Evolutionary conservation across 2,329 filamentous ascomycete species (phyloP).

Genomic region (Ceratocystis cacaofunesta): DNA sequence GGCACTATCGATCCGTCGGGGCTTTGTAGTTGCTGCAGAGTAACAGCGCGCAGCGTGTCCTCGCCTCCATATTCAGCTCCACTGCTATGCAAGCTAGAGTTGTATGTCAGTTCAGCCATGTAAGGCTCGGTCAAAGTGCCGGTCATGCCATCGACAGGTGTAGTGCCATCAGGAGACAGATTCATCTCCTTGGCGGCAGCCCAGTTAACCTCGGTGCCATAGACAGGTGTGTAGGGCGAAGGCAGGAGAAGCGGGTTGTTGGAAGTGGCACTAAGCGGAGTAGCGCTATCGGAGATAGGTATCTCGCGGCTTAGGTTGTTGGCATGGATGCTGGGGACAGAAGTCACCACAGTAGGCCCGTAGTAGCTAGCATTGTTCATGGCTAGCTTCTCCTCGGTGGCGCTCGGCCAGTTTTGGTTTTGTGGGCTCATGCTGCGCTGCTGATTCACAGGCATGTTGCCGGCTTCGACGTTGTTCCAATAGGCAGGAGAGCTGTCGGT

Average conservation of each 20-base stretch:
- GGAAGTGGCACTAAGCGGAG: not conserved
- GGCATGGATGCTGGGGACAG: not conserved
- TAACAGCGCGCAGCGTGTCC: constrained; percentile 7
- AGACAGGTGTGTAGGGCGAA: not conserved
- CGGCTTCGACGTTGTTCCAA: constrained; percentile 13
- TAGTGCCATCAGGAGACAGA: not conserved
- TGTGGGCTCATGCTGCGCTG: constrained; percentile 5
- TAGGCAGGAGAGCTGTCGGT: not conserved
- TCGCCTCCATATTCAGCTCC: constrained; percentile 14
- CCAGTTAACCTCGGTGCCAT: constrained; percentile 7
- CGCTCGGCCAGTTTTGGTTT: not conserved
- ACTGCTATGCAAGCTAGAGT: constrained; percentile 8
- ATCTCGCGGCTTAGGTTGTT: not conserved
- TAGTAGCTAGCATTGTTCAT: not conserved
- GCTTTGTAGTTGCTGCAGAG: not conserved
- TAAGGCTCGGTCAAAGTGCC: constrained; percentile 10
- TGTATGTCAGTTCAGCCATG: constrained; percentile 9
- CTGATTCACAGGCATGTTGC: not conserved
- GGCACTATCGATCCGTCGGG: not conserved
- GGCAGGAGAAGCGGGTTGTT: constrained; percentile 3
- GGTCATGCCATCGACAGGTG: not conserved
- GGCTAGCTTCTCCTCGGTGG: constrained; percentile 3
- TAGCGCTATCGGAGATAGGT: not conserved
- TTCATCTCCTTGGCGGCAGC: not conserved
- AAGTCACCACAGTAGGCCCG: not conserved